phyloP scores from a whole-genome alignment of 2,329 filamentous ascomycete species.

The Botrytis fragariae region DNA sequence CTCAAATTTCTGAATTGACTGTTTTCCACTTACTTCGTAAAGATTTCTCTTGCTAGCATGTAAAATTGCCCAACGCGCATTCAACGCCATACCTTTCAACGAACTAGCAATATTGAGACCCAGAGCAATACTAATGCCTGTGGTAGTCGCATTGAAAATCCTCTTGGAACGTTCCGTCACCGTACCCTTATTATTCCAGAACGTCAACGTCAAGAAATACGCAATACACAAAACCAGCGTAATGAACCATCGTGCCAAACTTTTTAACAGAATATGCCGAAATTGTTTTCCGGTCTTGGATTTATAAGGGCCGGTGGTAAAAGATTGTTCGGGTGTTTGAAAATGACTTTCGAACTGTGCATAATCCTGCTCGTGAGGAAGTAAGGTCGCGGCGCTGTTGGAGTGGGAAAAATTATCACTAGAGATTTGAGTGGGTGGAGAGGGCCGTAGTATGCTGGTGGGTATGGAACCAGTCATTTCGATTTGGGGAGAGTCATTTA shows the following conservation, averaged over 20 bases:
- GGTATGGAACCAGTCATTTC: neutral
- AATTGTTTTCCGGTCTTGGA: slow-evolving; percentile 30
- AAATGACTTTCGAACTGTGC: slow-evolving; percentile 6
- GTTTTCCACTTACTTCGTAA: slow-evolving; percentile 39
- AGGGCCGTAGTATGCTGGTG: neutral
- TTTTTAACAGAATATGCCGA: slow-evolving; percentile 30
- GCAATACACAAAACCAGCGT: slow-evolving; percentile 30
- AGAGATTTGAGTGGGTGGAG: neutral
- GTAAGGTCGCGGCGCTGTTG: neutral
- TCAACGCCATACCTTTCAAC: slow-evolving; percentile 45
- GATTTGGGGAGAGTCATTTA: neutral
- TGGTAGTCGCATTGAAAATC: slow-evolving; percentile 46
- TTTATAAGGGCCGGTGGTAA: neutral
- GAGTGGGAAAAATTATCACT: neutral
- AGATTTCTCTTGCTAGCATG: slow-evolving; percentile 40
- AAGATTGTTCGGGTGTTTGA: neutral
- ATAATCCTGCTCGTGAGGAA: neutral
- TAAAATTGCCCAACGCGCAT: slow-evolving; percentile 49
- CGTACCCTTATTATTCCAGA: slow-evolving; percentile 31
- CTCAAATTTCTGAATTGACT: neutral
- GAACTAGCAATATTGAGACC: slow-evolving; percentile 45
- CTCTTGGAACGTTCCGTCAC: slow-evolving; percentile 41
- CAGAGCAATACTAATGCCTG: slow-evolving; percentile 44
- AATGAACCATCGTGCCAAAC: slow-evolving; percentile 28
- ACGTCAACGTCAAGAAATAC: slow-evolving; percentile 26